Evolutionary conservation across 768 basidiomycete species (phyloP), one percentile per base, ranked within the genome.

Genomic region (Lepiota venenata): DNA sequence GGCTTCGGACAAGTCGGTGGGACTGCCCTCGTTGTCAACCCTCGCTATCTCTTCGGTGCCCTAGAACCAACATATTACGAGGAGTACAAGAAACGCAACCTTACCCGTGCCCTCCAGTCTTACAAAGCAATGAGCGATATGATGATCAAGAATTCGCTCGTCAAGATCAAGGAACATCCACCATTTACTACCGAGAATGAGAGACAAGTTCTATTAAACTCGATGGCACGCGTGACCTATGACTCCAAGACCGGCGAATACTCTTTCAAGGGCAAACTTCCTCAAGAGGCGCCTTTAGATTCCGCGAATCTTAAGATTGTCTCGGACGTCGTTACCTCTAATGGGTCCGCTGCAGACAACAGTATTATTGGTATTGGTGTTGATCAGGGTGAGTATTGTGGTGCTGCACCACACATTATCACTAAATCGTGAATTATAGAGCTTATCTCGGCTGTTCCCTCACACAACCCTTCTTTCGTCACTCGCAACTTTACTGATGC

Each of bases 1-100:
- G 96, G 97, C 59, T 98, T 98, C 76, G 95, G 97, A 63, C 97
- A 98, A 81, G 96, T 98, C 58, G 97, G 97, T 50, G 97, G 97
- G 51, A 90, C 85, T 53, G 90, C 87, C 41, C 79, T 95, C 59
- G 76, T 98, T 63, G 66, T 98, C 47, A 87, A 98, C 68, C 95
- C 97, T 58, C 88, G 92, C 60, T 92, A 91, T 73, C 79, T 97
- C 58, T 85, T 95, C 59, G 96, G 88, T 38, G 79, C 88, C 9
- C 74, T 98, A 36, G 85, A 93, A 56, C 83, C 91, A 1, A 76
- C 82, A n/a, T 69, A 77, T 57, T 95, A 94, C 62, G 81, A 84
- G 47, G 72, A 75, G n/a, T 98, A 99, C 77, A 80, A 77, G 68
- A 69, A 67, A 56, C 85, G 79, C 64, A 89, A 88, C 69, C 79